A percentile compares a stretch with the other conserved stretches of the same genome.
These are phyloP conservation scores for Colletotrichum acutatum DNA, from an alignment of 2,329 filamentous ascomycete genomes.

Conservation along the genomic window DNA sequence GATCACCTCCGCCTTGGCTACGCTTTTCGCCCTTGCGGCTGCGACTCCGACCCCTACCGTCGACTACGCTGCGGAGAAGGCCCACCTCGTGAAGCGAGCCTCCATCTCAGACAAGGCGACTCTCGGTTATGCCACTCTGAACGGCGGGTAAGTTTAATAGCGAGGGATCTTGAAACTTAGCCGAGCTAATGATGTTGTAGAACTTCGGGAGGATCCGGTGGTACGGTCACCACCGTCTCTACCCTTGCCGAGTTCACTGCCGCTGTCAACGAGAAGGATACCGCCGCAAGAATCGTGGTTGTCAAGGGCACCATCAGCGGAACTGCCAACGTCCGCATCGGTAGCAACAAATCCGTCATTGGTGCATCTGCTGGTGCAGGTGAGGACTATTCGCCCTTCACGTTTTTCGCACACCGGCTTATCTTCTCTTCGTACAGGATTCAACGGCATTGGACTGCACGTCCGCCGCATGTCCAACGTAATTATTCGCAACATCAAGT, in stretches of 20 bases:
- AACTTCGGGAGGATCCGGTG: constrained; percentile 60
- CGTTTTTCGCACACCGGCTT: not conserved
- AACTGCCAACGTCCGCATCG: constrained; percentile 50
- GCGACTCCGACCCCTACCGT: constrained; percentile 36
- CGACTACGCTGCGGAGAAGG: constrained; percentile 11
- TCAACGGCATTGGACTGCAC: constrained; percentile 50
- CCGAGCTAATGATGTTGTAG: constrained; percentile 39
- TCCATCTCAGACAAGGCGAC: constrained; percentile 39
- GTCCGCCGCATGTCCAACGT: constrained; percentile 61
- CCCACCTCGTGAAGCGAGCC: constrained; percentile 36
- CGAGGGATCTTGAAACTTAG: no score
- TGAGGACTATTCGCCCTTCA: not conserved
- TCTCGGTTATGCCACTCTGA: constrained; percentile 58
- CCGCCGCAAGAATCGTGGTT: constrained; percentile 48
- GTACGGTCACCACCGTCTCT: constrained; percentile 59
- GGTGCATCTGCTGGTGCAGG: constrained; percentile 42
- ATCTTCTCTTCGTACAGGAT: constrained; percentile 2
- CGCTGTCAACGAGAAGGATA: constrained; percentile 53
- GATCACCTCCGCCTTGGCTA: constrained; percentile 23
- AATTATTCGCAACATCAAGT: constrained; percentile 67
- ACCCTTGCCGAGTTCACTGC: constrained; percentile 56
- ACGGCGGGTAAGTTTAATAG: constrained; percentile 43
- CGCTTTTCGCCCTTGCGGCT: constrained; percentile 26
- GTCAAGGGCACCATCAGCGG: constrained; percentile 51
- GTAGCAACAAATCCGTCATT: constrained; percentile 56